Percentiles rank a stretch among this genome's conserved stretches.
Evolutionary conservation across 169 alveolate species (phyloP).

Genomic region (Amoebophrya sp.): DNA sequence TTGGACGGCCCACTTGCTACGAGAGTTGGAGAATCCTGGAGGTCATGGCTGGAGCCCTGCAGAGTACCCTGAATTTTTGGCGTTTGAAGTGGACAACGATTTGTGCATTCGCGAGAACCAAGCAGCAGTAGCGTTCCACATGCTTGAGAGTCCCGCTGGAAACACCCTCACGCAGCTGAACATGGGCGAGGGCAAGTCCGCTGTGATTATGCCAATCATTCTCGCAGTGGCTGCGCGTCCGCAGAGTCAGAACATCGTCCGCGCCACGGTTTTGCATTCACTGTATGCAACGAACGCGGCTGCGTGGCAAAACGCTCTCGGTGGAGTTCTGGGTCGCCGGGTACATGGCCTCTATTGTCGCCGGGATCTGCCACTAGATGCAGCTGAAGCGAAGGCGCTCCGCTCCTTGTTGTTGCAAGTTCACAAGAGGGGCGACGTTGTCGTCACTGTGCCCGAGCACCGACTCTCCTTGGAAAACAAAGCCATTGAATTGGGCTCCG

Average conservation of each 20-base stretch:
- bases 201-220: background rate
- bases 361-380: background rate
- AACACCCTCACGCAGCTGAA: background rate
- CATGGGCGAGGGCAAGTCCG: background rate
- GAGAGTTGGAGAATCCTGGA: too few relatives aligned
- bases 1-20: too few relatives aligned
- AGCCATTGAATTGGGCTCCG: background rate
- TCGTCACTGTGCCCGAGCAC: constrained; percentile 1
- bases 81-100: background rate
- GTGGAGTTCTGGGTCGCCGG: background rate
- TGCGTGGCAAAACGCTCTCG: background rate
- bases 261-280: background rate
- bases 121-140: background rate
- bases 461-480: background rate
- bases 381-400: background rate
- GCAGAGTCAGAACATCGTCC: background rate
- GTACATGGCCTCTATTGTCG: background rate
- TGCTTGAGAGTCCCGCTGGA: background rate
- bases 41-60: too few relatives aligned
- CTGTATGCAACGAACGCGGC: background rate
- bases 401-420: background rate
- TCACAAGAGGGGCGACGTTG: background rate
- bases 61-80: too few relatives aligned
- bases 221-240: background rate
- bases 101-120: background rate